Percentiles rank a stretch among this genome's conserved stretches.
These are phyloP conservation scores for Penstemon newberryi DNA, from an alignment of 257 asterid genomes.

Conservation along the genomic window DNA sequence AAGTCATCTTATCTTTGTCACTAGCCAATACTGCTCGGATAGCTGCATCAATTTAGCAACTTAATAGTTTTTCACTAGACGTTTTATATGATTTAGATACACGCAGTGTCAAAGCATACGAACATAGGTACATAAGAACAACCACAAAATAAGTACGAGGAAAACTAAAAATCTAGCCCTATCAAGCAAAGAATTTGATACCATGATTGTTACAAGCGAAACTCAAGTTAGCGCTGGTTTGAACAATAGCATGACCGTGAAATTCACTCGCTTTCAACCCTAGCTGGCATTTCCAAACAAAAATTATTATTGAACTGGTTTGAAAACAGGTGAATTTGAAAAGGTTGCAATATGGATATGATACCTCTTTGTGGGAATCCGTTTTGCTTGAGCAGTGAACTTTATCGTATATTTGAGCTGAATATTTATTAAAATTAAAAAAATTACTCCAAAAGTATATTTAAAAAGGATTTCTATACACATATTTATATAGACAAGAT, in stretches of 20 bases:
- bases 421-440: constrained; percentile 30
- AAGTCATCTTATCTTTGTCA: constrained; percentile 49
- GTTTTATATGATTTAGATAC: neutral
- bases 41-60: constrained; percentile 44
- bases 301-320: neutral
- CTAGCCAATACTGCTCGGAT: constrained; percentile 66
- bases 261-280: constrained; percentile 56
- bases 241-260: constrained; percentile 54
- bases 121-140: neutral
- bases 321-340: constrained; percentile 2
- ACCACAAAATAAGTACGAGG: neutral
- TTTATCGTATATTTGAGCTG: constrained; percentile 29
- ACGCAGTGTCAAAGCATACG: neutral
- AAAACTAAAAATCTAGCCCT: neutral
- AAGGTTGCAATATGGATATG: neutral
- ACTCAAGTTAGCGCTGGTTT: constrained; percentile 33
- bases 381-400: constrained; percentile 35
- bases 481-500: neutral
- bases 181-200: constrained; percentile 30
- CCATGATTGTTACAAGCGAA: constrained; percentile 41
- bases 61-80: neutral
- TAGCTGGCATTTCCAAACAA: constrained; percentile 43
- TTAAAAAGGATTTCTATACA: neutral
- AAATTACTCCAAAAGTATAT: neutral
- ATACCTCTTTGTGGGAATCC: constrained; percentile 48